These are phyloP conservation scores for Schoenoplectus triqueter DNA, from an alignment of 202 grass and related monocot species.

Conservation along the genomic window DNA sequence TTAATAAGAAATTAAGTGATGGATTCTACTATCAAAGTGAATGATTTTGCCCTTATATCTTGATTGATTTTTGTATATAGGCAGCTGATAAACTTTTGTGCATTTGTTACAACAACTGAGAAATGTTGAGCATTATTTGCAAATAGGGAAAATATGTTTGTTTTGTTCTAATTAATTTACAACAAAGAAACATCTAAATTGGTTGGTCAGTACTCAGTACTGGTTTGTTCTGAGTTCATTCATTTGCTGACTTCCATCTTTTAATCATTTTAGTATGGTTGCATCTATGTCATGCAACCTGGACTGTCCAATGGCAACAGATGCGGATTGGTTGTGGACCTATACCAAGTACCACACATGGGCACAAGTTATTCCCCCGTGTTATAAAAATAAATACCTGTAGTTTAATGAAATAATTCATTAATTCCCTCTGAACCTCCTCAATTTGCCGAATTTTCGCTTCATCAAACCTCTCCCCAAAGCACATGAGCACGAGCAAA, in stretches of 20 bases:
- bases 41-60: no score
- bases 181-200: not conserved
- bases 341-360: not conserved
- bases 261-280: not conserved
- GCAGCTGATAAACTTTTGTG: no score
- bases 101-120: no score
- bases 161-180: not conserved
- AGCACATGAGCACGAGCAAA: slow-evolving; percentile 76
- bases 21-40: no score
- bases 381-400: not conserved
- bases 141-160: not conserved
- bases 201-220: not conserved
- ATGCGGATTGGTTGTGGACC: not conserved
- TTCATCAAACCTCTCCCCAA: slow-evolving; percentile 50
- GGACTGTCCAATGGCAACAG: not conserved
- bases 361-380: not conserved
- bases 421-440: slow-evolving; percentile 43
- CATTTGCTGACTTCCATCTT: not conserved
- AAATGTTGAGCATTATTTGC: not conserved
- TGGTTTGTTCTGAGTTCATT: not conserved
- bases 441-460: slow-evolving; percentile 46
- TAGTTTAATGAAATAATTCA: slow-evolving; percentile 48
- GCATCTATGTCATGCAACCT: not conserved
- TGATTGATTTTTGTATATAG: no score
- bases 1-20: no score